These are phyloP conservation scores for Penicillium bialowiezense DNA, from an alignment of 495 filamentous ascomycete genomes.

Conservation along the genomic window DNA sequence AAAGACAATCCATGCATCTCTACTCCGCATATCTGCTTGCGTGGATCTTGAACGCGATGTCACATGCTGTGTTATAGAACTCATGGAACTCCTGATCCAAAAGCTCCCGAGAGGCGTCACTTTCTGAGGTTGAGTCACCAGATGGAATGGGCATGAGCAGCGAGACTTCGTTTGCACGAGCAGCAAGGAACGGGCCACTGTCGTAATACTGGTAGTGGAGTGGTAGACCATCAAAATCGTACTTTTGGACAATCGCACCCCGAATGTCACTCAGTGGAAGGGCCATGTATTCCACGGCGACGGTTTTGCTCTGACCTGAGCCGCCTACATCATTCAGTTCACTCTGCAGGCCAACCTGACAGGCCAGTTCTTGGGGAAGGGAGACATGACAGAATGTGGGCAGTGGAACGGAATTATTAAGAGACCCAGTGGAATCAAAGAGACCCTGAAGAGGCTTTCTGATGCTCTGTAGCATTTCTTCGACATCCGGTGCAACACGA, in stretches of 20 bases:
- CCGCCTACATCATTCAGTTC: conserved; percentile 1
- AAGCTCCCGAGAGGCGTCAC: conserved; percentile 1
- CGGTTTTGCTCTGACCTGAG: background rate
- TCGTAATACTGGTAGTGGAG: conserved; percentile 33
- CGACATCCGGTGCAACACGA: background rate
- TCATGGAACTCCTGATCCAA: conserved; percentile 31
- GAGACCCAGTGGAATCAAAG: conserved; percentile 7
- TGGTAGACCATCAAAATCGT: conserved; percentile 27
- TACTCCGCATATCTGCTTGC: background rate
- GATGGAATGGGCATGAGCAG: conserved; percentile 27
- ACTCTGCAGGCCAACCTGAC: background rate
- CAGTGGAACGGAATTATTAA: conserved; percentile 9
- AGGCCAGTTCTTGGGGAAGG: conserved; percentile 22
- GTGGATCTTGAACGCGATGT: conserved; percentile 36
- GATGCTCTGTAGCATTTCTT: conserved; percentile 18
- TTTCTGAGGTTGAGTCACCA: background rate
- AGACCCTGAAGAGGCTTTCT: conserved; percentile 14
- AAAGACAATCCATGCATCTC: background rate
- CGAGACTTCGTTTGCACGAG: conserved; percentile 26
- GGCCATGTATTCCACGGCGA: conserved; percentile 35
- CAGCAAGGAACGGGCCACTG: conserved; percentile 32
- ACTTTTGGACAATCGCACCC: conserved; percentile 25
- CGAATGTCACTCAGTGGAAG: conserved; percentile 27
- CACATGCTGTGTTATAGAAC: conserved; percentile 36
- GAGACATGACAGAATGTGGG: conserved; percentile 33